These are phyloP conservation scores for Leccinum obscurum DNA, from an alignment of 768 basidiomycete species.

Conservation along the genomic window DNA sequence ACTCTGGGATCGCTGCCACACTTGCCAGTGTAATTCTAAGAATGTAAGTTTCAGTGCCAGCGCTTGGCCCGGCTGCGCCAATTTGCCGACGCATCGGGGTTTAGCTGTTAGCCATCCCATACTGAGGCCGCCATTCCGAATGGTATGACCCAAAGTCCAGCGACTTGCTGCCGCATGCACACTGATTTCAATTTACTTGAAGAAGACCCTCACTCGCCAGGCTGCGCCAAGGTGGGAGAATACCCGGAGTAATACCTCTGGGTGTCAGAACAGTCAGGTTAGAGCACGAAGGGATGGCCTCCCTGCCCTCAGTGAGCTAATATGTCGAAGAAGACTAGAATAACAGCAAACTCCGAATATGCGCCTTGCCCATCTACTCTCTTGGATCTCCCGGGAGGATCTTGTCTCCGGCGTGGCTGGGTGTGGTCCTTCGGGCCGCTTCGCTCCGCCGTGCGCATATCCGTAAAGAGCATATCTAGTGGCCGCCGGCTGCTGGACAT, in stretches of 20 bases:
- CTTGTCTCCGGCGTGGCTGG: not conserved
- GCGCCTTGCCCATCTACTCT: no score
- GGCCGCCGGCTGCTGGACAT: not conserved
- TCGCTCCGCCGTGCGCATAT: not conserved
- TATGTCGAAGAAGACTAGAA: not conserved
- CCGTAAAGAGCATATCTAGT: not conserved
- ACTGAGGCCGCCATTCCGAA: not conserved
- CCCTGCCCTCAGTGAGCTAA: not conserved
- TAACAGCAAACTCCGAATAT: not conserved
- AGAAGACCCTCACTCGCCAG: not conserved
- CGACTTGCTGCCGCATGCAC: not conserved
- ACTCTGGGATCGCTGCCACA: not conserved
- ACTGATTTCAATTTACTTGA: not conserved
- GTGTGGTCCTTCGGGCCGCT: not conserved
- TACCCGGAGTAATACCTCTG: not conserved
- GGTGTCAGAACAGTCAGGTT: not conserved
- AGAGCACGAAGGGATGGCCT: not conserved
- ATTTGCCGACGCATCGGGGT: not conserved
- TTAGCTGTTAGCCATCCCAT: not conserved
- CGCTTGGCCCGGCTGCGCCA: not conserved
- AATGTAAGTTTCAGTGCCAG: not conserved
- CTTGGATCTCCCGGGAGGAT: not conserved
- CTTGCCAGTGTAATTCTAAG: not conserved
- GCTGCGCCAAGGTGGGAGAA: not conserved
- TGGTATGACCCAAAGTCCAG: not conserved